These are phyloP conservation scores for Daldinia decipiens DNA, from an alignment of 495 filamentous ascomycete species.

Conservation along the genomic window DNA sequence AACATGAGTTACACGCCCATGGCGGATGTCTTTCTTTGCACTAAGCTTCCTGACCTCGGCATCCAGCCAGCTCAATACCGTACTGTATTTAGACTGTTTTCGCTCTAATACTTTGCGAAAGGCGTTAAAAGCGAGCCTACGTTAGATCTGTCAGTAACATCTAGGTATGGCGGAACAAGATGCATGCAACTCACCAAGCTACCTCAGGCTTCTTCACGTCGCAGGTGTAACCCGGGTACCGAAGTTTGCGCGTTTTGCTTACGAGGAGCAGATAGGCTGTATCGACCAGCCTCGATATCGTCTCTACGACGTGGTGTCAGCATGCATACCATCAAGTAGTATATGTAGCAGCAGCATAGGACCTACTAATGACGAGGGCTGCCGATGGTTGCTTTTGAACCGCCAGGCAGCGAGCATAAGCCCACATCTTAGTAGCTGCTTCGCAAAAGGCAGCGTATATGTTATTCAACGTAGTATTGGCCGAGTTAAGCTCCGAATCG, in stretches of 20 bases:
- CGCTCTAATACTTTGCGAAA: conserved; percentile 70
- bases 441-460: conserved; percentile 78
- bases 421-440: conserved; percentile 84
- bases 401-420: conserved; percentile 74
- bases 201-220: conserved; percentile 71
- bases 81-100: conserved; percentile 74
- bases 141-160: conserved; percentile 14
- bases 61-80: conserved; percentile 71
- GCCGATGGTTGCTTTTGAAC: conserved; percentile 62
- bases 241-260: conserved; percentile 58
- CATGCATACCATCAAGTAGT: not conserved
- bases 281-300: conserved; percentile 71
- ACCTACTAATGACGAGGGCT: conserved; percentile 69
- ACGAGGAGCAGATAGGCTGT: conserved; percentile 74
- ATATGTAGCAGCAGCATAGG: not conserved
- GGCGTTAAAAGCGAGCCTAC: conserved; percentile 70
- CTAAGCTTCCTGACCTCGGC: conserved; percentile 50
- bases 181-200: conserved; percentile 64
- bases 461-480: conserved; percentile 73
- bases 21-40: conserved; percentile 38
- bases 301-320: conserved; percentile 55
- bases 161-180: not conserved
- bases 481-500: conserved; percentile 81
- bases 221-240: conserved; percentile 66
- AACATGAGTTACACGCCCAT: conserved; percentile 38